A percentile compares a stretch with the other conserved stretches of the same genome.
phyloP scores from a whole-genome alignment of 495 filamentous ascomycete species.

The Glonium stellatum region DNA sequence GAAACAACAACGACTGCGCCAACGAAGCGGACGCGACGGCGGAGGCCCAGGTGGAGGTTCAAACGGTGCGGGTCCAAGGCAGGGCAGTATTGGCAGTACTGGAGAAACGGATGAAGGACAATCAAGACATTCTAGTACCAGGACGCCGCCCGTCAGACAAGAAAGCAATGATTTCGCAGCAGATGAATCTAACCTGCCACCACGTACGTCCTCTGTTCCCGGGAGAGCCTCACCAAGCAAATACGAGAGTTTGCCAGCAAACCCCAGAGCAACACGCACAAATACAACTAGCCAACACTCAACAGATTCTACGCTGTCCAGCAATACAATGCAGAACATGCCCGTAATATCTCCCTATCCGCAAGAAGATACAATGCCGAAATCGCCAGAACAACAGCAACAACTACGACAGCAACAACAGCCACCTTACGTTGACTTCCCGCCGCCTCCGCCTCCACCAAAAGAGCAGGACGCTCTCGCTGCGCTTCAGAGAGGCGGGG shows the following conservation, averaged over 20 bases:
- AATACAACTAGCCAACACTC: constrained; percentile 39
- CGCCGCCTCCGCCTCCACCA: constrained; percentile 40
- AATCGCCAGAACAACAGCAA: constrained; percentile 51
- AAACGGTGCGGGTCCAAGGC: constrained; percentile 41
- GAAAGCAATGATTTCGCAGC: constrained; percentile 44
- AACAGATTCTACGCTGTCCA: constrained; percentile 54
- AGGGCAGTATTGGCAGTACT: constrained; percentile 61
- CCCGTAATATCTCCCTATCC: constrained; percentile 60
- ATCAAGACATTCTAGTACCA: constrained; percentile 29
- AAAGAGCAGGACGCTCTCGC: constrained; percentile 86
- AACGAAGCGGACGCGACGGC: constrained; percentile 66
- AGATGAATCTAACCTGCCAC: constrained; percentile 40
- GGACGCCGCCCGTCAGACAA: constrained; percentile 40
- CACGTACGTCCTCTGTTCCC: constrained; percentile 41
- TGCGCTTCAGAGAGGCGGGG: constrained; percentile 81
- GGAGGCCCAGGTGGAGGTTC: constrained; percentile 35
- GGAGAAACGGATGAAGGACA: constrained; percentile 53
- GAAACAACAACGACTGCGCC: constrained; percentile 86
- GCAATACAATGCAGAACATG: constrained; percentile 59
- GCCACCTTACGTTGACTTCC: constrained; percentile 44
- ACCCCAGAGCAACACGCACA: constrained; percentile 39
- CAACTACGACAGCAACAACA: constrained; percentile 64
- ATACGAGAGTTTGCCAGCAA: constrained; percentile 31
- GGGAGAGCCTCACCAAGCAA: constrained; percentile 32
- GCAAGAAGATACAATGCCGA: constrained; percentile 48